Conservation (phyloP, 2,329 filamentous ascomycete genomes). For the Tolypocladium tropicale region DNA sequence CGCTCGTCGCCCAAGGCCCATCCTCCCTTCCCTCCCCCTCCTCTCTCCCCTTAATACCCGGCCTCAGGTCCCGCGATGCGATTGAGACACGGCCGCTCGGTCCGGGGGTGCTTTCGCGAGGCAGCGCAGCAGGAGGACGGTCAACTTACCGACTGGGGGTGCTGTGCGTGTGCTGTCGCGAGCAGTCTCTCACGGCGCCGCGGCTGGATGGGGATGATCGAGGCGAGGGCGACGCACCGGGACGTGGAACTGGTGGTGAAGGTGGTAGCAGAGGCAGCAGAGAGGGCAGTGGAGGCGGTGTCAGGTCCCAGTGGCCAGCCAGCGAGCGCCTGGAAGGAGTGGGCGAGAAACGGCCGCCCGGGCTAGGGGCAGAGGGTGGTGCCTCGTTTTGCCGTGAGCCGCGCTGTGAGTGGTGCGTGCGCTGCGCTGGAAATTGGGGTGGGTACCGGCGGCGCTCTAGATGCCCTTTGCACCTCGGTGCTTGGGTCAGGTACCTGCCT, state of each 20-base stretch:
- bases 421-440: slow-evolving; percentile 8
- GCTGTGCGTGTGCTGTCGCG: not conserved
- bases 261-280: too few relatives aligned
- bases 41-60: not conserved
- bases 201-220: not conserved
- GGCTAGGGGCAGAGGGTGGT: not conserved
- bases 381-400: not conserved
- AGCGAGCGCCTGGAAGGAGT: not conserved
- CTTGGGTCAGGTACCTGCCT: too few relatives aligned
- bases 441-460: not conserved
- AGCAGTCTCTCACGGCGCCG: not conserved
- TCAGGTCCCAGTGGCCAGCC: not conserved
- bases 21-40: too few relatives aligned
- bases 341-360: not conserved
- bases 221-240: not conserved
- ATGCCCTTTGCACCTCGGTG: too few relatives aligned
- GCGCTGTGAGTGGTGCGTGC: slow-evolving; percentile 4
- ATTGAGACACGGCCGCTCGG: not conserved
- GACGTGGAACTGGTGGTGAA: not conserved
- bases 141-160: not conserved
- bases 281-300: not conserved
- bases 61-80: not conserved
- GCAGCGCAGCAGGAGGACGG: not conserved
- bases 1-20: not conserved
- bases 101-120: not conserved